Percentiles rank a stretch among this genome's conserved stretches.
These are phyloP conservation scores for Ogataea kodamae DNA, from an alignment of 805 yeast genomes.

Conservation along the genomic window DNA sequence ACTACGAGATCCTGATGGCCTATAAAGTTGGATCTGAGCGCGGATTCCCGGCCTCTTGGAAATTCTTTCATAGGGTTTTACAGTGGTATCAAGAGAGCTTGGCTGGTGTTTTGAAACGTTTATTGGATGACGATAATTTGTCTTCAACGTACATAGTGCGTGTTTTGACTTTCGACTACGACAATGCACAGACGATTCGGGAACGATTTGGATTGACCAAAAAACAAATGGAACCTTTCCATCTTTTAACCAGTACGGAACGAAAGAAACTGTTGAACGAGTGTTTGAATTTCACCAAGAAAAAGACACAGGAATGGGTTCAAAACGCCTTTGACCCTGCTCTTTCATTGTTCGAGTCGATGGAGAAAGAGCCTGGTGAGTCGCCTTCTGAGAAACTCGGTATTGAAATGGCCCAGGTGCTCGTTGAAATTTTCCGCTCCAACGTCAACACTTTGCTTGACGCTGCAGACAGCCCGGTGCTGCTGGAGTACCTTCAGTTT, in stretches of 20 bases:
- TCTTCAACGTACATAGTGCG: conserved; percentile 72
- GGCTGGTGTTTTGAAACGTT: conserved; percentile 57
- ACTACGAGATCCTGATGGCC: conserved; percentile 71
- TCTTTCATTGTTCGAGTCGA: conserved; percentile 52
- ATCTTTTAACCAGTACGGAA: conserved; percentile 51
- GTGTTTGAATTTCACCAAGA: conserved; percentile 65
- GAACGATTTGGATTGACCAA: conserved; percentile 48
- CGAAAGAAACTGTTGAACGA: conserved; percentile 74
- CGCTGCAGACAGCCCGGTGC: conserved; percentile 30
- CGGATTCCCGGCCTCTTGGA: conserved; percentile 74
- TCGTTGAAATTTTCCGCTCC: conserved; percentile 27
- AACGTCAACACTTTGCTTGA: conserved; percentile 38
- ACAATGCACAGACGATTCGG: conserved; percentile 53
- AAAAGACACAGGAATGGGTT: conserved; percentile 85
- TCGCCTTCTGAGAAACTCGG: conserved; percentile 25
- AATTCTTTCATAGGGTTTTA: conserved; percentile 57
- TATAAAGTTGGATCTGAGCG: conserved; percentile 56
- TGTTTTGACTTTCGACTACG: conserved; percentile 74
- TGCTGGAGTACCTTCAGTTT: conserved; percentile 24
- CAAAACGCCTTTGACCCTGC: conserved; percentile 37
- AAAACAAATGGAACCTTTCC: conserved; percentile 47
- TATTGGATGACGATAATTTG: conserved; percentile 49
- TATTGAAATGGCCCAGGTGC: conserved; percentile 28
- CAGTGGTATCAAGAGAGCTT: conserved; percentile 65
- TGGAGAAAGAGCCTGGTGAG: conserved; percentile 65